Percentiles rank a stretch among this genome's conserved stretches.
phyloP scores from a whole-genome alignment of 768 basidiomycete species.

The Tricholoma matsutake region DNA sequence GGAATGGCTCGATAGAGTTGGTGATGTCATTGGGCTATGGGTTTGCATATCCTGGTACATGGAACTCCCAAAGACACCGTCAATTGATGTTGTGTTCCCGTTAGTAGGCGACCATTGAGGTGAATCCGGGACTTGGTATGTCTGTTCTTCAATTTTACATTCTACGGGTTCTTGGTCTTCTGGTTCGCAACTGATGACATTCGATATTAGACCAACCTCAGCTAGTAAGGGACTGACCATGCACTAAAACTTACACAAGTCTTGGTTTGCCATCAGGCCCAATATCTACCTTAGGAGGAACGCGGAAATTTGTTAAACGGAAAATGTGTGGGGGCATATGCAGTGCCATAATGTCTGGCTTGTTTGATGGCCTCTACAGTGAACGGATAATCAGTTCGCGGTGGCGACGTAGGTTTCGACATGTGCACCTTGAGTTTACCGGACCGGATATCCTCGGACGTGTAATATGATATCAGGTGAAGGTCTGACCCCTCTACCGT shows the following conservation, averaged over 20 bases:
- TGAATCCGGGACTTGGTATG: conserved; percentile 39
- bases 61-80: conserved; percentile 31
- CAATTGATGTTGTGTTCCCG: conserved; percentile 25
- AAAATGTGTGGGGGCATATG: conserved; percentile 77
- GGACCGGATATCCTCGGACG: conserved; percentile 69
- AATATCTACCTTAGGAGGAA: conserved; percentile 76
- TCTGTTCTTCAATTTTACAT: conserved; percentile 47
- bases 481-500: conserved; percentile 76
- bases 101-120: conserved; percentile 36
- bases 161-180: conserved; percentile 45
- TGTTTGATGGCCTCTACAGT: conserved; percentile 57
- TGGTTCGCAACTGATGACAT: conserved; percentile 12
- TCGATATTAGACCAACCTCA: not conserved
- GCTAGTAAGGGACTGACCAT: not conserved
- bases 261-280: conserved; percentile 66
- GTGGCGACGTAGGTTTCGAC: not conserved
- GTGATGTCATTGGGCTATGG: conserved; percentile 5
- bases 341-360: conserved; percentile 69
- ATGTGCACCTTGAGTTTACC: conserved; percentile 55
- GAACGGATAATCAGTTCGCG: conserved; percentile 4
- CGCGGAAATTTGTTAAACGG: conserved; percentile 76
- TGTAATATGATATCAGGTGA: conserved; percentile 84
- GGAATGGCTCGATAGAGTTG: conserved; percentile 18
- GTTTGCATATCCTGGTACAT: conserved; percentile 27
- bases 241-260: conserved; percentile 49